Percentiles rank a stretch among this genome's conserved stretches.
Evolutionary conservation across 192 early-diverging fungal genomes (phyloP).

Genomic region (Ambispora gerdemannii): DNA sequence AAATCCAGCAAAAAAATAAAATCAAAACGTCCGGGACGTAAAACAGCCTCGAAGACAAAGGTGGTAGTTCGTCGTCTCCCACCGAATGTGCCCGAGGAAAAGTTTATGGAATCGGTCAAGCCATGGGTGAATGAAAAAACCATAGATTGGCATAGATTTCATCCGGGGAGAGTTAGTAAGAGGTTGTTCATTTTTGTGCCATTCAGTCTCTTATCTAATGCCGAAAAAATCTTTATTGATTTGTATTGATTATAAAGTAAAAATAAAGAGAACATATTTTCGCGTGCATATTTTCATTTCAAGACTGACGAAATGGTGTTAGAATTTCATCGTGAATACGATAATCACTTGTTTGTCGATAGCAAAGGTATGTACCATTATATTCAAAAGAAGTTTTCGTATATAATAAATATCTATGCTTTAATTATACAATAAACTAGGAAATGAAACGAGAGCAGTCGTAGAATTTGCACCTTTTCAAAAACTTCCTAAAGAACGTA

Average conservation of each 20-base stretch:
- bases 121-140: slow-evolving; percentile 48
- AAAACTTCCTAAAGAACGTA: slow-evolving; percentile 62
- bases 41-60: slow-evolving; percentile 53
- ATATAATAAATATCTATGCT: background rate
- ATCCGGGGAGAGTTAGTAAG: slow-evolving; percentile 70
- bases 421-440: slow-evolving; percentile 33
- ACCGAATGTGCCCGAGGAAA: slow-evolving; percentile 67
- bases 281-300: slow-evolving; percentile 76
- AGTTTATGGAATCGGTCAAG: slow-evolving; percentile 62
- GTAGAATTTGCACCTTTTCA: slow-evolving; percentile 84
- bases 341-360: slow-evolving; percentile 77
- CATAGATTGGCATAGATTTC: slow-evolving; percentile 52
- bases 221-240: background rate
- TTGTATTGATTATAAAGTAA: slow-evolving; percentile 46
- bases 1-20: slow-evolving; percentile 29
- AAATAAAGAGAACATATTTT: slow-evolving; percentile 66
- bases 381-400: background rate
- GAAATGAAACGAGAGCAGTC: slow-evolving; percentile 65
- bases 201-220: background rate
- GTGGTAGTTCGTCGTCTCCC: slow-evolving; percentile 75
- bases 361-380: slow-evolving; percentile 45
- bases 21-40: slow-evolving; percentile 34
- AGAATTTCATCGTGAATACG: slow-evolving; percentile 71
- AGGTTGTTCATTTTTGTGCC: slow-evolving; percentile 45
- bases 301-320: slow-evolving; percentile 60